Conservation (phyloP, 202 grass and related monocot genomes). For the Schoenoplectus triqueter region DNA sequence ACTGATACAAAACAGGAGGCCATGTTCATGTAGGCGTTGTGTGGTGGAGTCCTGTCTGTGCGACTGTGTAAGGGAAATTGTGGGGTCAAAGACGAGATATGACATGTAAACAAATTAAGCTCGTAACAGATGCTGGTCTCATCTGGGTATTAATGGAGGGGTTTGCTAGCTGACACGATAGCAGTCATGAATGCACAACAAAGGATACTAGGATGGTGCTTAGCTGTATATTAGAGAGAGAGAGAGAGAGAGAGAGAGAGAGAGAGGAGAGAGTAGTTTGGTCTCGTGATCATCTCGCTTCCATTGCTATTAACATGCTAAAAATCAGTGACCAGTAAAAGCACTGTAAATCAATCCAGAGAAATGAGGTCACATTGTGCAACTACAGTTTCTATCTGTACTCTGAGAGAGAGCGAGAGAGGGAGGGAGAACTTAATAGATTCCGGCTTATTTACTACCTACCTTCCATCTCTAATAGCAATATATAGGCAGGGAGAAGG, state of each 20-base stretch:
- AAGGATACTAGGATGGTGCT: conserved; percentile 4
- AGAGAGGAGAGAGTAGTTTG: background rate
- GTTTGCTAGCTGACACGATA: conserved; percentile 37
- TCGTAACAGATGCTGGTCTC: conserved; percentile 37
- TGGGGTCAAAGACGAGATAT: conserved; percentile 33
- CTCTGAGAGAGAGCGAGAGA: background rate
- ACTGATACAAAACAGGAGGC: conserved; percentile 14
- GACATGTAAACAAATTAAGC: conserved; percentile 26
- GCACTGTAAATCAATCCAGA: background rate
- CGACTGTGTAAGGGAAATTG: conserved; percentile 13
- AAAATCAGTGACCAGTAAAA: conserved; percentile 29
- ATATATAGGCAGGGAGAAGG: background rate
- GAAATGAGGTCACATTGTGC: conserved; percentile 10
- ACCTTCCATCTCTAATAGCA: background rate
- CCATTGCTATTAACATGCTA: conserved; percentile 14
- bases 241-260: conserved; percentile 3
- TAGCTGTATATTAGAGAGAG: conserved; percentile 25
- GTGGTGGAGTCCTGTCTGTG: conserved; percentile 25
- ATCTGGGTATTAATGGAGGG: conserved; percentile 39
- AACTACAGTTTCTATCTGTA: conserved; percentile 1
- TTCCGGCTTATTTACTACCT: conserved; percentile 24
- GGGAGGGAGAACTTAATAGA: conserved; percentile 22
- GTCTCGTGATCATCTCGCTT: conserved; percentile 33
- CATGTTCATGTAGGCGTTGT: conserved; percentile 28
- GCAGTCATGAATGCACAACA: conserved; percentile 41